Evolutionary conservation across 768 basidiomycete genomes (phyloP).

Genomic region (Psilocybe sp.): DNA sequence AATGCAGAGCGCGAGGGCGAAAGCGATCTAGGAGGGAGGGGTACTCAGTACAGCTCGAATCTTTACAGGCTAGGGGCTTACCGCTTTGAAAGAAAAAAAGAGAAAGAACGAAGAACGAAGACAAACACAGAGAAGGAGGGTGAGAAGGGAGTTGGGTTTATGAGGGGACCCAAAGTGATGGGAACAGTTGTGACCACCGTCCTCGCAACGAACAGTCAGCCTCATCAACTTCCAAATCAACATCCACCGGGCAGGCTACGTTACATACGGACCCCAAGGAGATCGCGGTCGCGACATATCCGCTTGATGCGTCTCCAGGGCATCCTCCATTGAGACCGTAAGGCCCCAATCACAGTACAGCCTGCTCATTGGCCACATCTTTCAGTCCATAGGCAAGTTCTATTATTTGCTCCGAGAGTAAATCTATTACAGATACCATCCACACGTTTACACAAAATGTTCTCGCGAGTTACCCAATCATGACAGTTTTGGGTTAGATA

Average conservation of each 20-base stretch:
- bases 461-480: constrained; percentile 14
- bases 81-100: constrained; percentile 39
- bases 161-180: constrained; percentile 33
- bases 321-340: not conserved
- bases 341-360: constrained; percentile 4
- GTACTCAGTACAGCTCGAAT: not conserved
- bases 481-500: constrained; percentile 37
- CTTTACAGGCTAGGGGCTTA: constrained; percentile 23
- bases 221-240: constrained; percentile 31
- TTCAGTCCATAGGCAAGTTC: constrained; percentile 1
- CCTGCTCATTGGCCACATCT: not conserved
- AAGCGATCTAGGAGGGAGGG: not conserved
- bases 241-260: constrained; percentile 17
- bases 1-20: constrained; percentile 26
- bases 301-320: constrained; percentile 16
- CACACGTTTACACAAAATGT: not conserved
- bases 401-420: constrained; percentile 3
- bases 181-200: constrained; percentile 23
- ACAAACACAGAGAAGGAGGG: constrained; percentile 38
- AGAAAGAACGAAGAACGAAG: constrained; percentile 34
- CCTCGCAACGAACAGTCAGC: constrained; percentile 36
- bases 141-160: constrained; percentile 18
- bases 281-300: constrained; percentile 21
- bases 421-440: constrained; percentile 11
- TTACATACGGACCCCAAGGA: constrained; percentile 11